These are phyloP conservation scores for Cenchrus americanus DNA, from an alignment of 176 grass and related monocot genomes.

Conservation along the genomic window DNA sequence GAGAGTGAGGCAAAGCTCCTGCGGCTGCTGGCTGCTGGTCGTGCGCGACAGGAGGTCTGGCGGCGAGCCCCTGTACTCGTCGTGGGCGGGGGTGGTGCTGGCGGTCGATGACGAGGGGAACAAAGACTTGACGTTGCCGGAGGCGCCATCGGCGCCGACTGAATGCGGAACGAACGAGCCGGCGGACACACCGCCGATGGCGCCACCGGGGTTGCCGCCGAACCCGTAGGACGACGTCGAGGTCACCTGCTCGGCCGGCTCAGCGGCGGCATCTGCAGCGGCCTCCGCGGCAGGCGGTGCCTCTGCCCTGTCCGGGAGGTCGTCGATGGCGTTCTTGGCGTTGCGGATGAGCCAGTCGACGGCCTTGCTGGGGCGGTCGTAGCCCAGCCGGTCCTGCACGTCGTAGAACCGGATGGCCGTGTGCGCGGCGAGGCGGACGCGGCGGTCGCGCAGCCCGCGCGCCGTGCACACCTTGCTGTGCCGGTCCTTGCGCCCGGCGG, in stretches of 20 bases:
- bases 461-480: constrained; percentile 98
- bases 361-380: constrained; percentile 97
- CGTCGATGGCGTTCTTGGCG: constrained; percentile 79
- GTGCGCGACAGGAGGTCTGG: constrained; percentile 69
- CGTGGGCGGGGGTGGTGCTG: constrained; percentile 41
- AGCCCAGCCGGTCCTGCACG: constrained; percentile 94
- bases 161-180: constrained; percentile 72
- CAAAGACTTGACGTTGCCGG: constrained; percentile 87
- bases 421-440: constrained; percentile 89
- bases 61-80: constrained; percentile 77
- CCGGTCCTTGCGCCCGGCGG: constrained; percentile 84
- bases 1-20: constrained; percentile 92
- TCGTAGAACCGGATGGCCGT: constrained; percentile 99
- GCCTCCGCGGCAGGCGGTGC: constrained; percentile 30
- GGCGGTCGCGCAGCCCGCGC: constrained; percentile 84
- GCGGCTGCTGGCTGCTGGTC: constrained; percentile 58
- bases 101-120: constrained; percentile 75
- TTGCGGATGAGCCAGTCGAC: constrained; percentile 98
- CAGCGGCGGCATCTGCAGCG: constrained; percentile 30
- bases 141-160: constrained; percentile 56
- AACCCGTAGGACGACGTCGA: constrained; percentile 65
- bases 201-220: constrained; percentile 31
- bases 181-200: constrained; percentile 28
- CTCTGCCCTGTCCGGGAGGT: constrained; percentile 68
- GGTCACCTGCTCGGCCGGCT: constrained; percentile 48